Base-by-base conservation (phyloP, 2,329 filamentous ascomycete genomes). In the Orbilia ellipsospora region DNA sequence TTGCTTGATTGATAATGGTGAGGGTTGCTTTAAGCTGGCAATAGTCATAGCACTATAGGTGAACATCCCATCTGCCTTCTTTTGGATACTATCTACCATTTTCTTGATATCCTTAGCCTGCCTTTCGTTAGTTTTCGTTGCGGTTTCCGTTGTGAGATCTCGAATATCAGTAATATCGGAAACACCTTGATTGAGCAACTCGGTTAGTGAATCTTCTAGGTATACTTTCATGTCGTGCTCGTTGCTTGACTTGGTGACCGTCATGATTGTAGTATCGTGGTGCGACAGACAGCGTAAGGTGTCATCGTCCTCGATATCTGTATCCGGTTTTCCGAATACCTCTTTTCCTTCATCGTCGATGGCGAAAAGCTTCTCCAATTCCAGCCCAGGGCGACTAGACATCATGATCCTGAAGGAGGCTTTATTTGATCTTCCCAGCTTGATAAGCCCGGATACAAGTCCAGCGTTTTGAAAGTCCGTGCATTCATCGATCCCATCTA, bases 41-140 rank as follows among this genome's bases (percentile, higher is more conserved):
- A 69, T 69, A 7, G 61, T 48, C 65, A 69, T 69, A n/a, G 56
- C 65, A 20, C 65, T 61, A 16, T 69, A 69, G 2, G 65, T 69
- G 40, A 69, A 69, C 65, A 69, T 69, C 4, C 65, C 65, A 1
- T 69, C 48, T 0, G 65, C 45, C n/a, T 56, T 69, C 18, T 48
- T 31, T 61, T 55, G 65, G 20, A 61, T 69, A 28, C n/a, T 28
- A 15, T 73, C 51, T 4, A 61, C 69, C 18, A 73, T 67, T 12
- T 23, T 51, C 8, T 42, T 31, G 13, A 73, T 73, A 6, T 59
- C 52, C 20, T 18, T 57, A 13, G 36, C n/a, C 2, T 57, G 63
- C 31, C 23, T 20, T 28, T 66, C 18, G 45, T 15, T 15, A 1
- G 44, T 48, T 48, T 48, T 48, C 8, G 15, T 48, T 48, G 15